Base-by-base conservation (phyloP, 805 yeast species). In the Jamesozyma rosinii region DNA sequence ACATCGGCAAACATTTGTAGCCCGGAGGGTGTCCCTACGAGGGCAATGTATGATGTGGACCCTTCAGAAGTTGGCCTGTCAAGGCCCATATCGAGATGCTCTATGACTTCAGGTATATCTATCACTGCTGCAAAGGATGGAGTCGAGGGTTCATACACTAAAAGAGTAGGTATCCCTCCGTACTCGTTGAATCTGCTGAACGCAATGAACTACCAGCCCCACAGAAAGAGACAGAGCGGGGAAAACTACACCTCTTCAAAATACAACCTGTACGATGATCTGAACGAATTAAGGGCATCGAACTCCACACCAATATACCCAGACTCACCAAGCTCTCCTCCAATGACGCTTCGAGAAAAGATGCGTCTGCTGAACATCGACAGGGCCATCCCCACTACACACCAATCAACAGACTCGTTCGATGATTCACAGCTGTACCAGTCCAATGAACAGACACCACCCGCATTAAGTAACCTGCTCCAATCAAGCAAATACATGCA, bases 71-170 rank as follows among this genome's bases (percentile, higher is more conserved):
- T 50, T 14, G 49, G 47, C n/a, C 51, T 61, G 4, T 76, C 84
- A 1, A 67, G 84, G 36, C 81, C 83, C 0, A 54, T 75, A 18
- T 79, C 85, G 0, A 68, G 85, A 39, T 72, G 74, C 37, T 76
- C 83, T 20, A 72, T 74, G 17, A 76, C 83, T 0, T 78, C 85
- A 1, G 81, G 83, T 29, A 57, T 81, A n/a, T 79, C 86, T 0
- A 78, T 81, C 33, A 79, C 82, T 4, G 87, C 87, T 19, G 79
- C 84, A 15, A 81, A 81, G 51, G 87, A 81, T 57, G 87, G 88
- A 0, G 59, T 80, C 3, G 85, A 81, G 54, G 88, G 88, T 4
- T 72, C 74, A 46, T 63, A 74, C 38, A 65, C 76, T 36, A 76
- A 70, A 51, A 63, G 79, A 37, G 42, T 49, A 10, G 71, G 69